A percentile compares a stretch with the other conserved stretches of the same genome.
phyloP scores from a whole-genome alignment of 1,139 yeast species.

The Hansenula anomala region DNA sequence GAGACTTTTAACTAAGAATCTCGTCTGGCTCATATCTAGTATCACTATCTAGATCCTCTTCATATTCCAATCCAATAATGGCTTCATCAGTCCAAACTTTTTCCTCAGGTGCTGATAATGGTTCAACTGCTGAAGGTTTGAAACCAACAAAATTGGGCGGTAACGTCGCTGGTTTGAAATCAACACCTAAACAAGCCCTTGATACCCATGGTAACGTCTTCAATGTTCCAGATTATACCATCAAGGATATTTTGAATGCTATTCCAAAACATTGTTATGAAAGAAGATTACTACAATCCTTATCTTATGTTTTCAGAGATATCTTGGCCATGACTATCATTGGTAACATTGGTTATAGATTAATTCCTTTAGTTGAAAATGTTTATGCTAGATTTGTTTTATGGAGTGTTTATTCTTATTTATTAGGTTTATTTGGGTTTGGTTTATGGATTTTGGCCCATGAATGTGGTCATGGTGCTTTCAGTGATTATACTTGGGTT shows the following conservation, averaged over 20 bases:
- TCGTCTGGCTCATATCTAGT: too few relatives aligned
- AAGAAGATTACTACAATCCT: constrained; percentile 43
- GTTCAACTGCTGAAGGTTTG: neutral
- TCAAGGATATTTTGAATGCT: constrained; percentile 54
- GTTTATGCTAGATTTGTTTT: constrained; percentile 33
- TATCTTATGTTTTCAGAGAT: constrained; percentile 57
- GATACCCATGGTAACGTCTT: constrained; percentile 55
- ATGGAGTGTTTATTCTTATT: constrained; percentile 38
- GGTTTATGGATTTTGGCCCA: constrained; percentile 64
- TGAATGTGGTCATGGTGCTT: constrained; percentile 65
- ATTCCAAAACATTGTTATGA: constrained; percentile 63
- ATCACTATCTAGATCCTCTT: too few relatives aligned
- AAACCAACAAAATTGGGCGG: constrained; percentile 12
- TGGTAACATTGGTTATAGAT: constrained; percentile 38
- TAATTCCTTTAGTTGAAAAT: constrained; percentile 40
- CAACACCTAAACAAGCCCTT: constrained; percentile 27
- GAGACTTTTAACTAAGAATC: too few relatives aligned
- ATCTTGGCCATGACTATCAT: constrained; percentile 37
- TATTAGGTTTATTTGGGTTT: constrained; percentile 43
- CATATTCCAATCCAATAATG: too few relatives aligned
- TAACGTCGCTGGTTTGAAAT: constrained; percentile 11
- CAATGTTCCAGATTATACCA: constrained; percentile 57
- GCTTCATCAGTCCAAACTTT: constrained; percentile 11
- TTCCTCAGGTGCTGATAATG: constrained; percentile 8
- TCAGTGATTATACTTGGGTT: constrained; percentile 49